Evolutionary conservation across 2,329 filamentous ascomycete genomes (phyloP), one percentile per base, ranked within the genome.

Genomic region (Phoma sp.): DNA sequence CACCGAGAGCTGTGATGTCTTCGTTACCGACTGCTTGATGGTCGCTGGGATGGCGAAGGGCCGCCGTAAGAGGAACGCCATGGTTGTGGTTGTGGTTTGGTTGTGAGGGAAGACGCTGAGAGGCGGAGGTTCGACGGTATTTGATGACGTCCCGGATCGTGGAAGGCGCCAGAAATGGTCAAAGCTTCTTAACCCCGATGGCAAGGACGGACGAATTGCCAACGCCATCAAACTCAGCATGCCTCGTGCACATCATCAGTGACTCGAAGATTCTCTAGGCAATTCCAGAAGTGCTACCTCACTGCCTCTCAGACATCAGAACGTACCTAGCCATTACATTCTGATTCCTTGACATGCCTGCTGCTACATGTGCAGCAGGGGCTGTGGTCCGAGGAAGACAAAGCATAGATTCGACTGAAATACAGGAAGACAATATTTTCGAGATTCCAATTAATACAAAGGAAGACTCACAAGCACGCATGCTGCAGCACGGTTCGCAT

Each of bases 61-160:
- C 63, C 85, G 84, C 71, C 85, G 81, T 62, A 88, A 78, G 52
- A 87, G 76, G 73, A 87, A 88, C 55, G 86, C 84, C 87, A 89
- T 90, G 62, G 61, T 80, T 43, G 51, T 48, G 45, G 25, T 38
- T 50, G 41, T 25, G 48, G 12, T 13, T 41, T 43, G 35, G 5
- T 17, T 50, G 41, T 43, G 50, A 44, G 44, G 47, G 38, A 37
- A 22, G 36, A 24, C 32, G 38, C 32, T 15, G 31, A 25, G 43
- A 40, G n/a, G 48, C 48, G 51, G 43, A 44, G 43, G 46, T 35
- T 27, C 31, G 46, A 44, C 38, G 27, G 37, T 52, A 43, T 57
- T 39, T 39, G 49, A 52, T 57, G 54, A 56, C 54, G 54, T 46
- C 15, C 33, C 52, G 48, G 44, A 43, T 40, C 47, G 48, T 57